Evolutionary conservation across 2,329 filamentous ascomycete genomes (phyloP).

Genomic region (Colletotrichum sp.): DNA sequence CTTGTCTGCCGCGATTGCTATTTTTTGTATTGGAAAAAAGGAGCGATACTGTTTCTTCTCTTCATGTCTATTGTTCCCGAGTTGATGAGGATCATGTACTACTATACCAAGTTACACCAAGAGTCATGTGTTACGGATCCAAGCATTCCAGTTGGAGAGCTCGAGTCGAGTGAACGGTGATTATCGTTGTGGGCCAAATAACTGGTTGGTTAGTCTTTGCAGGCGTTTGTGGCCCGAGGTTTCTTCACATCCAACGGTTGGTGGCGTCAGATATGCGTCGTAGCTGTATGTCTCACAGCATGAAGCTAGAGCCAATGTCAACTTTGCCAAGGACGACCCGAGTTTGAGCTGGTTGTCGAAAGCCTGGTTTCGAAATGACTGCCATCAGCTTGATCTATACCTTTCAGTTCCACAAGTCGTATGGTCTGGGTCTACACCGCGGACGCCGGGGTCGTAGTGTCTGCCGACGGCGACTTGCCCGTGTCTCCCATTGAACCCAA

Average conservation of each 20-base stretch:
- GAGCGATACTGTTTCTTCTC: neutral
- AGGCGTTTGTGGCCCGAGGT: neutral
- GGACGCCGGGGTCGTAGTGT: neutral
- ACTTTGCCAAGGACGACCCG: neutral
- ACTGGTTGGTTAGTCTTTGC: neutral
- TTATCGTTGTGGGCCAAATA: neutral
- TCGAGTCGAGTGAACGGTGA: neutral
- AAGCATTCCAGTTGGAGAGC: neutral
- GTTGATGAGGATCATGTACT: constrained; percentile 1
- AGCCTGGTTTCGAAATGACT: neutral
- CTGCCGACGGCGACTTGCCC: neutral
- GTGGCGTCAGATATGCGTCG: too few relatives aligned
- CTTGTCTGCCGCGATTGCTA: neutral
- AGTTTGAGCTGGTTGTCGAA: neutral
- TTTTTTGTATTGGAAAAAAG: neutral
- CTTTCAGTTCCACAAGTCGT: neutral
- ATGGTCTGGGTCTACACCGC: neutral
- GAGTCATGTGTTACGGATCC: neutral
- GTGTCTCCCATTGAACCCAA: neutral
- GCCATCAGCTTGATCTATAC: neutral
- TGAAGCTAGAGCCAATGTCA: neutral
- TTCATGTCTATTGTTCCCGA: neutral
- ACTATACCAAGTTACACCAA: constrained; percentile 7
- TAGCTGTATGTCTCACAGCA: neutral
- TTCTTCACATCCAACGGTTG: neutral